These are phyloP conservation scores for Musa beccarii DNA, from an alignment of 176 grass and related monocot genomes.

Conservation along the genomic window DNA sequence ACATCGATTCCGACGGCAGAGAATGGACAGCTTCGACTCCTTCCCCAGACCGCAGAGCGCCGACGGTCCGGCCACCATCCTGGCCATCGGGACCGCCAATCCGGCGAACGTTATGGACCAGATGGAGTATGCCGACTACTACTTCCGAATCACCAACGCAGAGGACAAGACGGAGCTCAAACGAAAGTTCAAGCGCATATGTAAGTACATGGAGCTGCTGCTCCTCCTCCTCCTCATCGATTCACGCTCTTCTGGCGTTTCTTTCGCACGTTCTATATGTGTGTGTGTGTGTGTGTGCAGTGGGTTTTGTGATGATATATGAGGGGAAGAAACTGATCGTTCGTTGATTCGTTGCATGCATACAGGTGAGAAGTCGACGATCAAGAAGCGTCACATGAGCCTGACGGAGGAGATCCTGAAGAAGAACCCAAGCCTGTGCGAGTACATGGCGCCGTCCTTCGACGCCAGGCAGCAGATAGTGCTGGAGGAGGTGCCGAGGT, in stretches of 20 bases:
- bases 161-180: not conserved
- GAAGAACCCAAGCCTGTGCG: not conserved
- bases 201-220: not conserved
- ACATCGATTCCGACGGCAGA: not conserved
- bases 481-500: not conserved
- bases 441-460: not conserved
- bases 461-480: not conserved
- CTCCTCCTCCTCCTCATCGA: not conserved
- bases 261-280: not conserved
- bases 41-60: not conserved
- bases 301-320: too few relatives aligned
- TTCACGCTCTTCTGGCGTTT: not conserved
- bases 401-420: not conserved
- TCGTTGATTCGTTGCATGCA: not conserved
- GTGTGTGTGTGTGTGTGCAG: not conserved
- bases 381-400: not conserved
- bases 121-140: not conserved
- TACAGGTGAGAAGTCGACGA: slow-evolving; percentile 1
- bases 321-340: too few relatives aligned
- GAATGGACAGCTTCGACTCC: not conserved
- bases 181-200: slow-evolving; percentile 3
- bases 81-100: not conserved
- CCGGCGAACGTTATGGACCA: not conserved
- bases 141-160: slow-evolving; percentile 5
- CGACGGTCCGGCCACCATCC: not conserved